Evolutionary conservation across 2,329 filamentous ascomycete species (phyloP), one percentile per base, ranked within the genome.

Genomic region (Dactylonectria macrodidyma): DNA sequence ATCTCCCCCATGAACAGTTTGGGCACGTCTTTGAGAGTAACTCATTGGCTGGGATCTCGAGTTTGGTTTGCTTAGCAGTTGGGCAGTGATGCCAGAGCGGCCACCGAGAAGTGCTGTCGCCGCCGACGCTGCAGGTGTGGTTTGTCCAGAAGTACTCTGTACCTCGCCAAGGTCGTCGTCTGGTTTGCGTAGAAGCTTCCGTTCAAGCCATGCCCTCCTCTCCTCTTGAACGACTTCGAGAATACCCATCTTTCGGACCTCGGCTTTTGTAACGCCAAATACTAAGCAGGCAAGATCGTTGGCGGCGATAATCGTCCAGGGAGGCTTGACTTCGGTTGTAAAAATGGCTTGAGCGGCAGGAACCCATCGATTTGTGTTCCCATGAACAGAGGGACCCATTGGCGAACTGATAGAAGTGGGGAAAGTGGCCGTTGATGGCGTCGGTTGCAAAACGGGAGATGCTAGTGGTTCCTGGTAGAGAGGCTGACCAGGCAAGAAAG

Each of bases 251-350:
- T 95, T 98, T 62, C 95, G 91, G 26, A 99, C 93, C 81, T 99
- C 96, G 5, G 94, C 93, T 77, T 94, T 94, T n/a, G 95, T 97
- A 10, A 99, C 94, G n/a, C 96, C 96, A 82, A 98, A 99, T n/a
- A 98, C 92, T 50, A 99, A 86, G 81, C 96, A 99, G 19, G 96
- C 96, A 56, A 99, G 86, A 79, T 99, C 96, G 78, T 99, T 99
- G 57, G 96, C 96, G 3, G 96, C 94, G 60, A 98, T 89, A 67
- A 99, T 98, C 1, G 95, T 99, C 93, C 95, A 99, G 3, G 95
- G 96, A 9, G 94, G 89, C 71, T 92, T 91, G 14, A 93, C 88
- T 80, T 97, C 94, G n/a, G 96, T 99, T 8, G 95, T 97, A 79
- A 99, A 99, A 65, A 99, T 98, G 60, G 96, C 96, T 80, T 99